Percentiles rank a stretch among this genome's conserved stretches.
Evolutionary conservation across 495 filamentous ascomycete species (phyloP).

Genomic region (Friedmanniomyces endolithicus): DNA sequence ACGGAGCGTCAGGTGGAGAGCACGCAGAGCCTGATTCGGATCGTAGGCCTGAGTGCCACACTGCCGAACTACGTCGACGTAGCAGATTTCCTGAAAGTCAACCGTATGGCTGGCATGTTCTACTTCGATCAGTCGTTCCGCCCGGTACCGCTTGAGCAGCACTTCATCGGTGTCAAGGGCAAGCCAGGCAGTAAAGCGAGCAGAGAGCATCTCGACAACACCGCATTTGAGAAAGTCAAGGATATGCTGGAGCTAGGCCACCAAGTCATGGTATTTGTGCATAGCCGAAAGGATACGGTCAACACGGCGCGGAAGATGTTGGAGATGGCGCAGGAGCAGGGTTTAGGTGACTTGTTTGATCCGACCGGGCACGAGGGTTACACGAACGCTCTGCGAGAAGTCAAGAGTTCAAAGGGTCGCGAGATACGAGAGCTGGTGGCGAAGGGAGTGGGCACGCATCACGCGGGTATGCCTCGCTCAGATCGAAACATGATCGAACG

Average conservation of each 20-base stretch:
- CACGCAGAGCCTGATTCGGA: conserved; percentile 91
- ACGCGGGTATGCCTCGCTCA: conserved; percentile 85
- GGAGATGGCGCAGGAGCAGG: conserved; percentile 72
- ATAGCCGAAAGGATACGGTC: conserved; percentile 88
- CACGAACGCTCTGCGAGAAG: conserved; percentile 60
- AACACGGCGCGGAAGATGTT: conserved; percentile 73
- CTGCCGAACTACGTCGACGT: conserved; percentile 95
- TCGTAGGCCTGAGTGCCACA: conserved; percentile 88
- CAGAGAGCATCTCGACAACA: conserved; percentile 74
- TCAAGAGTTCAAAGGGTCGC: conserved; percentile 67
- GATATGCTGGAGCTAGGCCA: conserved; percentile 80
- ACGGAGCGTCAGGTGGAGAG: conserved; percentile 96
- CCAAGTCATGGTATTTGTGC: conserved; percentile 98
- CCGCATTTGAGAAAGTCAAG: conserved; percentile 86
- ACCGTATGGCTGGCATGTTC: conserved; percentile 83
- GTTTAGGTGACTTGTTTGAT: conserved; percentile 68
- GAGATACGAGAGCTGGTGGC: conserved; percentile 81
- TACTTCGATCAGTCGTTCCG: conserved; percentile 96
- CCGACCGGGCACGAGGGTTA: conserved; percentile 57
- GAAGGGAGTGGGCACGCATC: conserved; percentile 87
- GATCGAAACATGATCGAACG: conserved; percentile 90
- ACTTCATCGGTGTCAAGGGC: conserved; percentile 91
- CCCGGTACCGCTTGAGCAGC: conserved; percentile 91
- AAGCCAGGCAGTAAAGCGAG: conserved; percentile 68
- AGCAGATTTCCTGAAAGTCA: conserved; percentile 90